Conservation (phyloP, 371 early-diverging fungal species). For the Mortierella sp. region DNA sequence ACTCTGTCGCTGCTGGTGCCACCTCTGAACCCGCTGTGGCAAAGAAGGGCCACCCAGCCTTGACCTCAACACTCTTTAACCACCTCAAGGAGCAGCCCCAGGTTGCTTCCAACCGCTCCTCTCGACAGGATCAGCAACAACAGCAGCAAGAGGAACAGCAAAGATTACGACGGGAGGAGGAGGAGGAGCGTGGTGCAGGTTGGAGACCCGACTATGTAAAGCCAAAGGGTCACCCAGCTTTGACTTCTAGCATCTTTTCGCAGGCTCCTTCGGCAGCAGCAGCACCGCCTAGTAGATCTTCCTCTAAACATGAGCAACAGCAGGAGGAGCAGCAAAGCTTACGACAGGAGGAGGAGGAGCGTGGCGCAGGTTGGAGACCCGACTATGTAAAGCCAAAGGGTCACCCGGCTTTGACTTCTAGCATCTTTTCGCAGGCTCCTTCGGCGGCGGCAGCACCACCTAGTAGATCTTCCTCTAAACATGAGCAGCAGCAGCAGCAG, state of each 20-base stretch:
- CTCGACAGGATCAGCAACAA: constrained; percentile 11
- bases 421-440: constrained; percentile 27
- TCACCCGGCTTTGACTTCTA: constrained; percentile 49
- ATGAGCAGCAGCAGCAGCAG: constrained; percentile 9
- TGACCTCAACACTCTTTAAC: constrained; percentile 38
- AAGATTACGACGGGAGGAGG: background rate
- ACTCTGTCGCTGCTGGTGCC: background rate
- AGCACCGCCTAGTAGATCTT: background rate
- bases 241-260: constrained; percentile 44
- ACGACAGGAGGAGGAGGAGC: constrained; percentile 20
- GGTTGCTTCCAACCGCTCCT: constrained; percentile 3
- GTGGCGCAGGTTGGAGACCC: constrained; percentile 35
- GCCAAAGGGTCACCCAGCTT: constrained; percentile 52
- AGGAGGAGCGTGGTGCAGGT: constrained; percentile 38
- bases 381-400: constrained; percentile 52
- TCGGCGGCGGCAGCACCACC: background rate
- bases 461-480: background rate
- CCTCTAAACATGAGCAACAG: background rate
- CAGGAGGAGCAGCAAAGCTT: constrained; percentile 7
- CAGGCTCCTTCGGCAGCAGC: background rate
- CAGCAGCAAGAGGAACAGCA: constrained; percentile 14
- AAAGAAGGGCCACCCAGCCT: constrained; percentile 30
- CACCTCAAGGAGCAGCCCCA: constrained; percentile 29
- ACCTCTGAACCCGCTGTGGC: background rate
- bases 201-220: constrained; percentile 42